Evolutionary conservation across 2,329 filamentous ascomycete species (phyloP).

Genomic region (Nothophaeocryptopus gaeumannii): DNA sequence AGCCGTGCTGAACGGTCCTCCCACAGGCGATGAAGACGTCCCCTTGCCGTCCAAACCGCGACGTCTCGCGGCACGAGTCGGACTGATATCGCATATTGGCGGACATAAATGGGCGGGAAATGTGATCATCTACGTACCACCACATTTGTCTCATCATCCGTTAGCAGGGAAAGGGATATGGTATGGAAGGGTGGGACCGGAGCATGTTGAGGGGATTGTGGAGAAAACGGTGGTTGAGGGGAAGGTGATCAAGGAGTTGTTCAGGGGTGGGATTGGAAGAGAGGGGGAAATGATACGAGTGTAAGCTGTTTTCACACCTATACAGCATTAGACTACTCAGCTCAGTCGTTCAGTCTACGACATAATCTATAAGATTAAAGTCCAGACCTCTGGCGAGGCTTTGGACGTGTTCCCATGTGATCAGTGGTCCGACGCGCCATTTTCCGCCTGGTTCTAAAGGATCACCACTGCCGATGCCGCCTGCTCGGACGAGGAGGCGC

Average conservation of each 20-base stretch:
- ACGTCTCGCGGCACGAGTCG: constrained; percentile 56
- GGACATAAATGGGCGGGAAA: constrained; percentile 87
- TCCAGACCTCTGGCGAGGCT: constrained; percentile 69
- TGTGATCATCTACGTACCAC: constrained; percentile 76
- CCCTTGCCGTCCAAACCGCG: not conserved
- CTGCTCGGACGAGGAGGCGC: constrained; percentile 61
- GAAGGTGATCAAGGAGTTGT: constrained; percentile 66
- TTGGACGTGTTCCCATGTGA: constrained; percentile 69
- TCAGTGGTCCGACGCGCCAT: constrained; percentile 71
- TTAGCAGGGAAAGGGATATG: constrained; percentile 72
- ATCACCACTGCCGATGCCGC: constrained; percentile 60
- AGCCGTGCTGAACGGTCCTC: constrained; percentile 45
- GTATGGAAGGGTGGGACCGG: constrained; percentile 76
- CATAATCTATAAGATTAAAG: constrained; percentile 75
- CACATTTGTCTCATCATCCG: constrained; percentile 48
- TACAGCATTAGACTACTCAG: not conserved
- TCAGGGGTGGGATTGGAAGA: constrained; percentile 63
- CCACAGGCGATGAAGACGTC: constrained; percentile 28
- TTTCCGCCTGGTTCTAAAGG: constrained; percentile 66
- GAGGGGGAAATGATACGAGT: constrained; percentile 32
- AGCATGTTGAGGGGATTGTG: constrained; percentile 73
- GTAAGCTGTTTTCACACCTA: constrained; percentile 18
- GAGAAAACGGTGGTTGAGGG: constrained; percentile 67
- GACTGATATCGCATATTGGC: constrained; percentile 73
- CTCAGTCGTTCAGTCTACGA: constrained; percentile 55